These are phyloP conservation scores for Sugiyamaella chiloensis DNA, from an alignment of 805 yeast species.

Conservation along the genomic window DNA sequence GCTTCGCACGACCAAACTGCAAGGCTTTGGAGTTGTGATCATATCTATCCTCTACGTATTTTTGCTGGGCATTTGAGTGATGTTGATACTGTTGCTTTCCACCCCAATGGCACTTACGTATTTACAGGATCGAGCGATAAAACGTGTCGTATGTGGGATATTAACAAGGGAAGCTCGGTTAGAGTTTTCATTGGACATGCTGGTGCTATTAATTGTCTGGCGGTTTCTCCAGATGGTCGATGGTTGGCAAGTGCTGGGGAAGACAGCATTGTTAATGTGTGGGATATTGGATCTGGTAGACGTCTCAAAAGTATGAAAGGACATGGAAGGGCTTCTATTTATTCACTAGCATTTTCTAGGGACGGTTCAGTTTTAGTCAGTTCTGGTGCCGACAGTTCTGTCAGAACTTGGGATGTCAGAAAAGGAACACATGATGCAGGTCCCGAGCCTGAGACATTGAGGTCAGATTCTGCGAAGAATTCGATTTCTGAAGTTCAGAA, in stretches of 20 bases:
- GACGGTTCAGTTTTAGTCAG: slow-evolving; percentile 89
- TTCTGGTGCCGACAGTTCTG: slow-evolving; percentile 89
- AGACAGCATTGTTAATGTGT: slow-evolving; percentile 79
- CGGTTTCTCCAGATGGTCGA: slow-evolving; percentile 95
- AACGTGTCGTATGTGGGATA: slow-evolving; percentile 98
- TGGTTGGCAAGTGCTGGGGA: slow-evolving; percentile 96
- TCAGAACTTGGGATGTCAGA: slow-evolving; percentile 94
- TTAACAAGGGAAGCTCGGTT: slow-evolving; percentile 81
- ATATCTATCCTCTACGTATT: slow-evolving; percentile 89
- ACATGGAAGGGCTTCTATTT: slow-evolving; percentile 83
- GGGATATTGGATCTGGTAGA: slow-evolving; percentile 94
- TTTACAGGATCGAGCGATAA: slow-evolving; percentile 95
- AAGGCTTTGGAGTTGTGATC: slow-evolving; percentile 96
- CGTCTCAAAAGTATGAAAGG: slow-evolving; percentile 89
- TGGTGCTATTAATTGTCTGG: slow-evolving; percentile 79
- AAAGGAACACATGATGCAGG: slow-evolving; percentile 77
- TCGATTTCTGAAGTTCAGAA: slow-evolving; percentile 16
- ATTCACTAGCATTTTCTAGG: slow-evolving; percentile 76
- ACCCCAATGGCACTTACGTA: slow-evolving; percentile 92
- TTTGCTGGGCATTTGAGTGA: slow-evolving; percentile 98
- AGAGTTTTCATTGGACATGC: slow-evolving; percentile 90
- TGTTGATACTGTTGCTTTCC: slow-evolving; percentile 92
- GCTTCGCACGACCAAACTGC: slow-evolving; percentile 98
- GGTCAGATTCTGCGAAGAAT: slow-evolving; percentile 21
- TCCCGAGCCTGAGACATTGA: slow-evolving; percentile 70